Evolutionary conservation across 75 land plant species (phyloP), one percentile per base, ranked within the genome.

Genomic region (Larix kaempferi): DNA sequence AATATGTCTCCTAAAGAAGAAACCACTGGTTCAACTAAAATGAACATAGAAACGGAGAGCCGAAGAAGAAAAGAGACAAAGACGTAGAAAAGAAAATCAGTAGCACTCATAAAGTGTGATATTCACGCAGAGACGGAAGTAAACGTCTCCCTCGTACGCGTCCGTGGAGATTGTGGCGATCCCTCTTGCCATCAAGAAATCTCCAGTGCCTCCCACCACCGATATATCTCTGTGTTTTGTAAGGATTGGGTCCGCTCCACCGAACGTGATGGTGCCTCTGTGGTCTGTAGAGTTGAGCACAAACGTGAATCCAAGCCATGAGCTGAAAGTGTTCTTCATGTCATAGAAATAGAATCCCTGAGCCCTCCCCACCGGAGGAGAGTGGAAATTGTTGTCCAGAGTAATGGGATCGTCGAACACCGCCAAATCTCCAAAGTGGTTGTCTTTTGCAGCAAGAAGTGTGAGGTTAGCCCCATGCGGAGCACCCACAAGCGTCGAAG

Each of bases 331-430:
- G 5, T 79, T 74, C 63, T 85, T 85, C 80, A 52, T 57, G 73
- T 82, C 83, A 33, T 85, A 86, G 3, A 86, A 10, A 39, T 89
- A 89, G 55, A 83, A 35, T 22, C 91, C 91, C 71, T 86, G 91
- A 5, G 87, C 91, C 15, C 86, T 74, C 0, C 91, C 91, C 19
- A 88, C 83, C 13, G 85, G 81, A 1, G 76, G 71, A 2, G 90
- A 84, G 56, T 72, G 82, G 14, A 84, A 78, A 71, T 84, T 79
- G 84, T 82, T 84, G 76, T 85, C 88, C 1, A 80, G 33, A 14
- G 91, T 89, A 8, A 89, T 82, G 41, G 87, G 91, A 57, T 89
- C 88, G 54, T 89, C 86, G 58, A 89, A 83, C 58, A 89, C 88
- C 5, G 82, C 88, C 19, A 89, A 37, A 54, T 84, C 66, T 13